Base-by-base conservation (phyloP, 495 filamentous ascomycete species). In the Tuber microsphaerosporum region DNA sequence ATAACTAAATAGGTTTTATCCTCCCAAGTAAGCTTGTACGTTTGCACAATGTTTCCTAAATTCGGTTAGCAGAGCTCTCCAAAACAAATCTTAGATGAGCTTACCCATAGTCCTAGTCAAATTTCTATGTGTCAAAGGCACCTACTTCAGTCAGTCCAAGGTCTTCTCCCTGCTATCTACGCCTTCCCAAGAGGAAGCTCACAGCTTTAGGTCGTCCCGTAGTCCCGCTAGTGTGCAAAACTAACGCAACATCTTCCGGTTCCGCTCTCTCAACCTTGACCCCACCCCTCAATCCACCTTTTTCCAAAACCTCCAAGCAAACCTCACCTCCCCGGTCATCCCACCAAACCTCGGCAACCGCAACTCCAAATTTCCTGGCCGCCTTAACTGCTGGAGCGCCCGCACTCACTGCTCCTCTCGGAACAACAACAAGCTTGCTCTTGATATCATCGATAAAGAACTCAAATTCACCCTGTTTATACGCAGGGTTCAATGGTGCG, bases 1-100 rank as follows among this genome's bases (percentile, higher is more conserved):
- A 94, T 96, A 70, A 96, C 92, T n/a, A 96, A 87, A 84, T 92
- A 89, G 48, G 92, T 94, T 45, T 92, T 88, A 84, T 94, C 92
- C 43, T 85, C 72, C 39, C 88, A 83, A 4, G 88, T 88, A 72
- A 95, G 87, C 71, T 89, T 82, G 84, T 94, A 94, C 4, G 92
- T 95, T 20, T 85, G 83, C 78, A 90, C 86, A 80, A 94, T 92
- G 84, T 94, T 94, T 75, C 84, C 88, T 90, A 76, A 43, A 19
- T 61, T 71, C 71, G 51, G 41, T 82, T 70, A 82, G 70, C 48
- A 8, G 22, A 16, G 2, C 37, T 31, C 44, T n/a, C 31, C 17
- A 71, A 14, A 61, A 42, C 12, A 6, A 44, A 73, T 2, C 8
- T 19, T 3, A 26, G 12, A 37, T n/a, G 31, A n/a, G 85, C 87